Percentiles rank a stretch among this genome's conserved stretches.
phyloP scores from a whole-genome alignment of 2,329 filamentous ascomycete genomes.

The Bipolaris sorokiniana region DNA sequence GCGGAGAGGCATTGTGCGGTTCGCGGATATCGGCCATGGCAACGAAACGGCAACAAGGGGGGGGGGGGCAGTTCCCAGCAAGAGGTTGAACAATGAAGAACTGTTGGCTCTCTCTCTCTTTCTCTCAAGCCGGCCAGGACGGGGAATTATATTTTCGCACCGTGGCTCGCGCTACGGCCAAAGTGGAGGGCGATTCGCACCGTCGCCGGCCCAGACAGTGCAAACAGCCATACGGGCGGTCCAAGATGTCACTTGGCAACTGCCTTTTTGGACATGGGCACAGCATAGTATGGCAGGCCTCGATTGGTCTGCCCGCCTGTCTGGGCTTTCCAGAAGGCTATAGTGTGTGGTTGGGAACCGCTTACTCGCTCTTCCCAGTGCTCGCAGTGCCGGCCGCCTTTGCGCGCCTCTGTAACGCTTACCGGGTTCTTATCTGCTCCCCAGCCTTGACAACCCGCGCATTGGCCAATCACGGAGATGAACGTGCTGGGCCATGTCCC shows the following conservation, averaged over 20 bases:
- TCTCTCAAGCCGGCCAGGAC: slow-evolving; percentile 20
- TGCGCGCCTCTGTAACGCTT: slow-evolving; percentile 31
- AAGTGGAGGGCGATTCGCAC: slow-evolving; percentile 33
- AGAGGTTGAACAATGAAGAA: slow-evolving; percentile 35
- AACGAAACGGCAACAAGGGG: slow-evolving; percentile 31
- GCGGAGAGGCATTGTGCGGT: slow-evolving; percentile 44
- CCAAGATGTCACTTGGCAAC: slow-evolving; percentile 40
- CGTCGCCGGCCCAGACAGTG: slow-evolving; percentile 34
- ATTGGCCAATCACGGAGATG: slow-evolving; percentile 24
- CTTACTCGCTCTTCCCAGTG: slow-evolving; percentile 29
- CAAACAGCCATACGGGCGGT: slow-evolving; percentile 28
- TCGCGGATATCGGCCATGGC: slow-evolving; percentile 43
- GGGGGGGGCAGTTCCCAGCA: slow-evolving; percentile 33
- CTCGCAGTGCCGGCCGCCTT: slow-evolving; percentile 21
- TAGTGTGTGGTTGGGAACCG: slow-evolving; percentile 20
- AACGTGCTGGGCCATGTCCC: slow-evolving; percentile 21
- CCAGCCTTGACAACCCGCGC: slow-evolving; percentile 29
- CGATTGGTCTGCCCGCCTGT: slow-evolving; percentile 42
- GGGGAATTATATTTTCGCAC: slow-evolving; percentile 44
- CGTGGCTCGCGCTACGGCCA: slow-evolving; percentile 35
- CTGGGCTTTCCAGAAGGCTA: slow-evolving; percentile 34
- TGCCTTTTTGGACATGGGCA: slow-evolving; percentile 43
- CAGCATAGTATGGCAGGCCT: slow-evolving; percentile 11
- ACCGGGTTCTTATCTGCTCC: slow-evolving; percentile 42
- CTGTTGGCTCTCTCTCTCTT: slow-evolving; percentile 20